Conservation (phyloP, 129 eudicot species). For the Flaveria bidentis region DNA sequence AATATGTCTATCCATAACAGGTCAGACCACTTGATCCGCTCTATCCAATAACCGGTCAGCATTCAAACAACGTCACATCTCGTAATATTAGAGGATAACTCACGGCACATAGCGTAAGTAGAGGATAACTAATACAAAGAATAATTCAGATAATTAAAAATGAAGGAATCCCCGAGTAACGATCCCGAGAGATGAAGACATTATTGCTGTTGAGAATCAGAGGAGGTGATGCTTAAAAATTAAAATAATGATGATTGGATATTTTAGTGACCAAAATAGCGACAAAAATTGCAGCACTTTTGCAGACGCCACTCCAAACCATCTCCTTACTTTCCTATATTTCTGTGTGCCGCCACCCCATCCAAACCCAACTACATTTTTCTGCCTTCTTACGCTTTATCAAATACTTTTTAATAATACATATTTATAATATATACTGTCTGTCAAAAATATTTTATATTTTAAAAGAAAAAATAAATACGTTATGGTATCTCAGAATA, state of each 20-base stretch:
- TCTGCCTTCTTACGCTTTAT: neutral
- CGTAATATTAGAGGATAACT: no score
- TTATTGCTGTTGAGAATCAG: neutral
- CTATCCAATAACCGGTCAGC: no score
- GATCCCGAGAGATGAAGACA: neutral
- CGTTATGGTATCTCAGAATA: neutral
- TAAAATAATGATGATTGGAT: neutral
- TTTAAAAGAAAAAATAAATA: neutral
- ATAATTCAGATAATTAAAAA: no score
- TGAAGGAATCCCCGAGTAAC: neutral
- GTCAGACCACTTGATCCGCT: no score
- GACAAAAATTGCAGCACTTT: conserved; percentile 21
- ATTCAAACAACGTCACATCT: no score
- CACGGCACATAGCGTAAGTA: no score
- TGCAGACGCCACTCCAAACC: conserved; percentile 11
- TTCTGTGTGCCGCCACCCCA: conserved; percentile 20
- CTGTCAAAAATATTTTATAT: no score
- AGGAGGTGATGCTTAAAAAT: neutral
- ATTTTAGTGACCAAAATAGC: neutral
- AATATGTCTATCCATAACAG: no score
- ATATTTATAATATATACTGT: neutral
- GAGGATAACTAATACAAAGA: no score
- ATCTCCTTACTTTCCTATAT: conserved; percentile 11
- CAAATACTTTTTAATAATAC: neutral
- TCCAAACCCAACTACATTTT: neutral